A percentile compares a stretch with the other conserved stretches of the same genome.
Evolutionary conservation across 176 grass and related monocot species (phyloP).

Genomic region (Paspalum notatum): DNA sequence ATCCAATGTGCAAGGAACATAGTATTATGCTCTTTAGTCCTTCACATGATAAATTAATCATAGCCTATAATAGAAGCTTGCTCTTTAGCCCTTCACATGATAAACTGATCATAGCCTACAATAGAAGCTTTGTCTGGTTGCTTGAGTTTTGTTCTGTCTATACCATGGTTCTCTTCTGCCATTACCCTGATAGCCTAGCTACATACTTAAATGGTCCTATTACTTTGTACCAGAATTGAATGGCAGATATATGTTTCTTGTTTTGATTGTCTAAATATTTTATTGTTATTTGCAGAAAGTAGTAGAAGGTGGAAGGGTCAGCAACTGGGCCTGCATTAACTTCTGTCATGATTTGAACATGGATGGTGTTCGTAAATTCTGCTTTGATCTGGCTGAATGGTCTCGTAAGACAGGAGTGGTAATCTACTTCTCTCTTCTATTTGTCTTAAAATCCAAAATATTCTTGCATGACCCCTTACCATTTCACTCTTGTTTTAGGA

Average conservation of each 20-base stretch:
- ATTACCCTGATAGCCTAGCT: neutral
- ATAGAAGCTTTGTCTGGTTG: neutral
- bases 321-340: constrained; percentile 38
- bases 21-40: neutral
- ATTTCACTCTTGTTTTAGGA: constrained; percentile 31
- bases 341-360: neutral
- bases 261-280: neutral
- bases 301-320: constrained; percentile 32
- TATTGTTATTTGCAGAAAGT: constrained; percentile 42
- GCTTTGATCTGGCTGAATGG: neutral
- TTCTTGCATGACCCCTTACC: neutral
- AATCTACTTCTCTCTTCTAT: neutral
- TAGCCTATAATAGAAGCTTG: neutral
- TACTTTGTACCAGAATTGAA: neutral
- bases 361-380: neutral
- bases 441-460: neutral
- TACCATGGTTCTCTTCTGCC: neutral
- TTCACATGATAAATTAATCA: neutral
- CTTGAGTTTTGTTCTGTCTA: neutral
- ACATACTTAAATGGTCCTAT: neutral
- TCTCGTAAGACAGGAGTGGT: constrained; percentile 42
- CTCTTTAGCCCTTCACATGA: neutral
- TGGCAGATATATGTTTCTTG: neutral
- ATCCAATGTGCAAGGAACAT: neutral
- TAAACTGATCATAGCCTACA: neutral